Conservation (phyloP, 2,329 filamentous ascomycete species). For the Colletotrichum siamense region DNA sequence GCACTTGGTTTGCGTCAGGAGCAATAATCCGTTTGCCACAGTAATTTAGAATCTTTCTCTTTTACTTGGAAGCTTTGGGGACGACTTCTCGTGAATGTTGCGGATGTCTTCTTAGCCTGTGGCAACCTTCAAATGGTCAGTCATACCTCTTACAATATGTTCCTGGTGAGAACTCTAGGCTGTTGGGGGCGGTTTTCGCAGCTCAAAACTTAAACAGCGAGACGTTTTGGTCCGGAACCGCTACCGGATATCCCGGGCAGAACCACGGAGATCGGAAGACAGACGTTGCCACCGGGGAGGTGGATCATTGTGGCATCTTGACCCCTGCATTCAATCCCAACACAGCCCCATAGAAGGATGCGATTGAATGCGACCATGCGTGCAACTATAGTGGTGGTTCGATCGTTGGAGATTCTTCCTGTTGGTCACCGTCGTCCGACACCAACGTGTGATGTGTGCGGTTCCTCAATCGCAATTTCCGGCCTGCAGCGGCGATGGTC, state of each 20-base stretch:
- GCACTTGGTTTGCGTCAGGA: not conserved
- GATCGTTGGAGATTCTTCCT: not conserved
- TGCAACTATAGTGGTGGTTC: not conserved
- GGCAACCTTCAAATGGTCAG: not conserved
- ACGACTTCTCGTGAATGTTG: not conserved
- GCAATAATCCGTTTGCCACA: not conserved
- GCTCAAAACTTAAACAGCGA: not conserved
- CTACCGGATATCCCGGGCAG: not conserved
- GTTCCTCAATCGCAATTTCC: not conserved
- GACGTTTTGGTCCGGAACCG: not conserved
- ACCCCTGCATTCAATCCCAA: not conserved
- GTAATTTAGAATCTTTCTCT: not conserved
- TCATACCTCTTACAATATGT: not conserved
- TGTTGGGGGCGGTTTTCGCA: not conserved
- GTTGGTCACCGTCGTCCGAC: not conserved
- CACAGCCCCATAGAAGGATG: not conserved
- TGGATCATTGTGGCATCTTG: not conserved
- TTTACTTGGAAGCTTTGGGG: not conserved
- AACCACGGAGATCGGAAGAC: not conserved
- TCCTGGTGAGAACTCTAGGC: not conserved
- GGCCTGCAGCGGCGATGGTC: not conserved
- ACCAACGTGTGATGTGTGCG: not conserved
- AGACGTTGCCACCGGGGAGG: not conserved
- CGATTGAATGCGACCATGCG: not conserved
- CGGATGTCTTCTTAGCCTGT: not conserved